Conservation (phyloP, 192 early-diverging fungal species). For the Entomortierella lignicola region DNA sequence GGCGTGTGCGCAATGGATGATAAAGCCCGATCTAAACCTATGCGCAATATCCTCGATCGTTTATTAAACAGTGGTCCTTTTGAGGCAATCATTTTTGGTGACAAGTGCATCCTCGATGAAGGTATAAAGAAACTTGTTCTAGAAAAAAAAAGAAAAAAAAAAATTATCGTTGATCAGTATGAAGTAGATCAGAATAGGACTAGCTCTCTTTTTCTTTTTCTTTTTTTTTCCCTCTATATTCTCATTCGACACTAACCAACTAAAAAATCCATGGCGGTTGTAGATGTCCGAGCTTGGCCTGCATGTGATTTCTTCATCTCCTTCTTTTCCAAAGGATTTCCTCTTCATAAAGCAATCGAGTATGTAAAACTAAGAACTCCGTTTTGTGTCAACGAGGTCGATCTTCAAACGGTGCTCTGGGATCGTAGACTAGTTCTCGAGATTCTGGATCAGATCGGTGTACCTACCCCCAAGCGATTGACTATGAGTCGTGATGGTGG, state of each 20-base stretch:
- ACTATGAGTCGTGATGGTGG: slow-evolving; percentile 76
- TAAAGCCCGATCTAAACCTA: slow-evolving; percentile 93
- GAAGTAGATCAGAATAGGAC: not conserved
- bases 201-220: too few relatives aligned
- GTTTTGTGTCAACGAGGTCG: slow-evolving; percentile 90
- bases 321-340: slow-evolving; percentile 97
- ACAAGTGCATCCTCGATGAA: slow-evolving; percentile 96
- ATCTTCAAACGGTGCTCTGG: slow-evolving; percentile 85
- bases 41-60: slow-evolving; percentile 89
- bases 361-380: slow-evolving; percentile 86
- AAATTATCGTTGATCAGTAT: not conserved
- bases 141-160: not conserved
- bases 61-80: slow-evolving; percentile 74
- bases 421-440: slow-evolving; percentile 88
- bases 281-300: slow-evolving; percentile 88
- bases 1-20: slow-evolving; percentile 91
- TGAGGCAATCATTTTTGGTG: slow-evolving; percentile 90
- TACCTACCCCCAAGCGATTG: slow-evolving; percentile 83
- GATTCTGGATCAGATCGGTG: slow-evolving; percentile 82
- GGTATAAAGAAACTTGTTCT: slow-evolving; percentile 50
- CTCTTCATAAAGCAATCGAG: slow-evolving; percentile 90
- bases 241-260: not conserved
- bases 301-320: slow-evolving; percentile 94
- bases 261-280: too few relatives aligned
- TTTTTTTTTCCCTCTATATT: too few relatives aligned